A percentile compares a stretch with the other conserved stretches of the same genome.
These are phyloP conservation scores for Parasitella parasitica DNA, from an alignment of 371 early-diverging fungal species.

Conservation along the genomic window DNA sequence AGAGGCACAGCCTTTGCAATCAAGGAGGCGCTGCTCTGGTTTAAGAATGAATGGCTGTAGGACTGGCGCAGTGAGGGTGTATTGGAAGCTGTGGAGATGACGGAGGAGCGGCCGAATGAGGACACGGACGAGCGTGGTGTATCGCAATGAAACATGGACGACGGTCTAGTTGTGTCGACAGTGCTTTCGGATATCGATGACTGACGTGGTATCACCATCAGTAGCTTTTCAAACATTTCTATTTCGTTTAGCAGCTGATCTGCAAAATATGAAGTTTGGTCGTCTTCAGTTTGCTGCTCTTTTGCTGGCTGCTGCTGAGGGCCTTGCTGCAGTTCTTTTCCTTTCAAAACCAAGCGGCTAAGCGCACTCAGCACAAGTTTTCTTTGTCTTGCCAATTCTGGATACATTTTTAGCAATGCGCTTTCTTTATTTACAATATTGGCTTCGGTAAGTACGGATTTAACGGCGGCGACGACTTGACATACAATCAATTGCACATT, in stretches of 20 bases:
- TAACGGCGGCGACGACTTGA: slow-evolving; percentile 41
- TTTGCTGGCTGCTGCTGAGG: neutral
- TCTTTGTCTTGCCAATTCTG: slow-evolving; percentile 44
- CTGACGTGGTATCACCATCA: slow-evolving; percentile 5
- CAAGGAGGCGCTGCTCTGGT: slow-evolving; percentile 20
- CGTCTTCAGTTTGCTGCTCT: neutral
- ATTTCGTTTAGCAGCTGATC: slow-evolving; percentile 36
- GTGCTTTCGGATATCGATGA: slow-evolving; percentile 10
- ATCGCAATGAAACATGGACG: slow-evolving; percentile 10
- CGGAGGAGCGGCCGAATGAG: slow-evolving; percentile 21
- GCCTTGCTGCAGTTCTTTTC: slow-evolving; percentile 29
- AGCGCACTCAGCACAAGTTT: slow-evolving; percentile 34
- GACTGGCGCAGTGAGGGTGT: slow-evolving; percentile 21
- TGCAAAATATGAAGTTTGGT: slow-evolving; percentile 16
- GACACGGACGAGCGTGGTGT: slow-evolving; percentile 26
- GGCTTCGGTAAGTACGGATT: slow-evolving; percentile 38
- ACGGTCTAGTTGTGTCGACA: slow-evolving; percentile 6
- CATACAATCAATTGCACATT: slow-evolving; percentile 27
- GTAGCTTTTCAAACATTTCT: slow-evolving; percentile 28
- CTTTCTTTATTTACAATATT: slow-evolving; percentile 47
- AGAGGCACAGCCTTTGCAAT: slow-evolving; percentile 27
- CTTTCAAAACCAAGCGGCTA: slow-evolving; percentile 45
- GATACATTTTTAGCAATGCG: slow-evolving; percentile 32
- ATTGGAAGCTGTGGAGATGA: slow-evolving; percentile 6
- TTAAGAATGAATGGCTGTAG: slow-evolving; percentile 17